Percentiles rank a stretch among this genome's conserved stretches.
Evolutionary conservation across 169 alveolate species (phyloP).

Genomic region (Plasmodium coatneyi): DNA sequence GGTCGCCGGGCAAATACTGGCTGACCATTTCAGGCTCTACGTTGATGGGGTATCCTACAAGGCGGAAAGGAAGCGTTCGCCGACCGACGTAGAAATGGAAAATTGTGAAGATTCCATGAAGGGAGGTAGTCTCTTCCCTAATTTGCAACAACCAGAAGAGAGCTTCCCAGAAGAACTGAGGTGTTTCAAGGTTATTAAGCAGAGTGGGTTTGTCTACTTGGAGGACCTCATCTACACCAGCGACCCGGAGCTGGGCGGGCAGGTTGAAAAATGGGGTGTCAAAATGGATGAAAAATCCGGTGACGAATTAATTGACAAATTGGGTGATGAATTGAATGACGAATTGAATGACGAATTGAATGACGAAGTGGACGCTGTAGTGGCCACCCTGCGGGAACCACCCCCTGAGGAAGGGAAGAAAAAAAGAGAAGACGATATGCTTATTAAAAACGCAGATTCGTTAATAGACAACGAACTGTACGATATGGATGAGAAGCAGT

Average conservation of each 20-base stretch:
- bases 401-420: neutral
- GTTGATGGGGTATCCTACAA: constrained; percentile 1
- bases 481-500: constrained; percentile 17
- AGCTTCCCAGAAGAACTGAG: constrained; percentile 13
- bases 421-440: neutral
- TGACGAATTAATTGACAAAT: neutral
- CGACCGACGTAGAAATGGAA: neutral
- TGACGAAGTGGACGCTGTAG: neutral
- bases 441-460: constrained; percentile 31
- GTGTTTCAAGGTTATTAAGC: constrained; percentile 23
- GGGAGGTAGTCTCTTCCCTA: neutral
- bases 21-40: constrained; percentile 35
- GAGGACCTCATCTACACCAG: neutral
- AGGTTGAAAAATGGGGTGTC: neutral
- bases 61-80: neutral
- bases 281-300: neutral
- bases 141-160: constrained; percentile 16
- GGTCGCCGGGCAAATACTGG: constrained; percentile 48
- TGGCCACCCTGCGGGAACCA: neutral
- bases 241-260: neutral
- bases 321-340: neutral
- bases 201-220: constrained; percentile 1
- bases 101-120: neutral
- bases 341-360: neutral
- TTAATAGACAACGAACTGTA: constrained; percentile 36